Percentiles rank a stretch among this genome's conserved stretches.
phyloP scores from a whole-genome alignment of 805 yeast genomes.

The Yarrowia deformans region DNA sequence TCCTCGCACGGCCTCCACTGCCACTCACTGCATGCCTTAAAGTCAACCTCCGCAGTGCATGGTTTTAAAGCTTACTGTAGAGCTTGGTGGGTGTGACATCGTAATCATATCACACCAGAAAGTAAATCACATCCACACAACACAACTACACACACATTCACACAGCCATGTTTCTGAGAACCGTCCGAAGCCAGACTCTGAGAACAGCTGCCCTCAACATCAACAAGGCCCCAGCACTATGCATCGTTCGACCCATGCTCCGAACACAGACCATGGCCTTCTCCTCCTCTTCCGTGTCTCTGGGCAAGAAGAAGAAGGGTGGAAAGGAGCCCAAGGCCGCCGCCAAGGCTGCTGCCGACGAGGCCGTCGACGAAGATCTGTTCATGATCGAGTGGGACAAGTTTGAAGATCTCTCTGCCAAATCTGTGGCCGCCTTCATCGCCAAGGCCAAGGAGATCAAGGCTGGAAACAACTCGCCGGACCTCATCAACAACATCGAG shows the following conservation, averaged over 20 bases:
- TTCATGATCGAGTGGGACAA: constrained; percentile 48
- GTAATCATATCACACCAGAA: background rate
- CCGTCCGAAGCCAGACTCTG: constrained; percentile 11
- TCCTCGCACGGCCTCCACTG: background rate
- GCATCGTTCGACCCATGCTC: constrained; percentile 12
- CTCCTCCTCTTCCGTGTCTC: constrained; percentile 9
- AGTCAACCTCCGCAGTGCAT: no score
- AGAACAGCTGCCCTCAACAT: background rate
- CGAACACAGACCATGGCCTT: constrained; percentile 21
- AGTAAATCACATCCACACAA: background rate
- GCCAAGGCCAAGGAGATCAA: constrained; percentile 67
- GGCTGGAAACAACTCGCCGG: constrained; percentile 73
- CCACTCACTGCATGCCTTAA: background rate
- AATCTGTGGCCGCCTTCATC: constrained; percentile 60
- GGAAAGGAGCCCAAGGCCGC: constrained; percentile 37
- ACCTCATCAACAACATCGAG: constrained; percentile 51
- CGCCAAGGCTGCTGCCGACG: constrained; percentile 36
- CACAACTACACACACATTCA: background rate
- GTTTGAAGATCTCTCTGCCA: constrained; percentile 56
- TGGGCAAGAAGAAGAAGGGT: constrained; percentile 38
- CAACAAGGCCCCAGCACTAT: background rate
- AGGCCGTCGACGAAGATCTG: constrained; percentile 41
- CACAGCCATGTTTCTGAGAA: constrained; percentile 5
- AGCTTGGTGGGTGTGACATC: background rate
- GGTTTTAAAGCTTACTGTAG: constrained; percentile 7